A percentile compares a stretch with the other conserved stretches of the same genome.
These are phyloP conservation scores for Cytospora leucostoma DNA, from an alignment of 2,329 filamentous ascomycete species.

Conservation along the genomic window DNA sequence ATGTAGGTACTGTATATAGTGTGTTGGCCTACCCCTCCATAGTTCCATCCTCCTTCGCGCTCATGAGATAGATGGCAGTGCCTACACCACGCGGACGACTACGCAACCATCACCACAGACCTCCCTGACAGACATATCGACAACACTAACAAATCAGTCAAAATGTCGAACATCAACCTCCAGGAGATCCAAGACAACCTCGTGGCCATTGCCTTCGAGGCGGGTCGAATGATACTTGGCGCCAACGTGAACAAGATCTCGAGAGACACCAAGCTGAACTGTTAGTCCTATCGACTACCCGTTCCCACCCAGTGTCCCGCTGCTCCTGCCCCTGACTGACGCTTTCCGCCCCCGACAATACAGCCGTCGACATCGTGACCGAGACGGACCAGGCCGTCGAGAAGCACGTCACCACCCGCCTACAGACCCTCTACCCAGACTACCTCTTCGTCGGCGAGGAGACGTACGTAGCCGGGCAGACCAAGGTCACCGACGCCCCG, in stretches of 20 bases:
- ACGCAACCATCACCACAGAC: constrained; percentile 3
- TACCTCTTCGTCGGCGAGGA: constrained; percentile 74
- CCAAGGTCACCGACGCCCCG: constrained; percentile 61
- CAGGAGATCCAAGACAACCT: constrained; percentile 64
- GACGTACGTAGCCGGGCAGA: constrained; percentile 68
- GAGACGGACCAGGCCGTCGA: constrained; percentile 69
- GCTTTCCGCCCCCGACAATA: not conserved
- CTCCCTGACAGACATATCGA: constrained; percentile 3
- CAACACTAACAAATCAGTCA: constrained; percentile 14
- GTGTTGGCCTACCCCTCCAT: constrained; percentile 9
- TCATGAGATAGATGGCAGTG: constrained; percentile 7
- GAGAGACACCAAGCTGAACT: constrained; percentile 65
- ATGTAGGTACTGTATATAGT: constrained; percentile 1
- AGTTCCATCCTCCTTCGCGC: not conserved
- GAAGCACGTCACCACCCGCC: constrained; percentile 57
- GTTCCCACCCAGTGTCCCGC: constrained; percentile 21
- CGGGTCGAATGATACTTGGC: constrained; percentile 64
- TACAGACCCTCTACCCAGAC: constrained; percentile 54
- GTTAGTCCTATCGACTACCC: constrained; percentile 41
- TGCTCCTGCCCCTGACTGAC: not conserved
- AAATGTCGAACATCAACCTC: constrained; percentile 60
- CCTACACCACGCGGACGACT: not conserved
- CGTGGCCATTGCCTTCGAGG: constrained; percentile 60
- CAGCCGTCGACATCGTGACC: constrained; percentile 69
- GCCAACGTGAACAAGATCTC: constrained; percentile 61